Evolutionary conservation across 2,329 filamentous ascomycete genomes (phyloP), one percentile per base, ranked within the genome.

Genomic region (Microdochium paspali): DNA sequence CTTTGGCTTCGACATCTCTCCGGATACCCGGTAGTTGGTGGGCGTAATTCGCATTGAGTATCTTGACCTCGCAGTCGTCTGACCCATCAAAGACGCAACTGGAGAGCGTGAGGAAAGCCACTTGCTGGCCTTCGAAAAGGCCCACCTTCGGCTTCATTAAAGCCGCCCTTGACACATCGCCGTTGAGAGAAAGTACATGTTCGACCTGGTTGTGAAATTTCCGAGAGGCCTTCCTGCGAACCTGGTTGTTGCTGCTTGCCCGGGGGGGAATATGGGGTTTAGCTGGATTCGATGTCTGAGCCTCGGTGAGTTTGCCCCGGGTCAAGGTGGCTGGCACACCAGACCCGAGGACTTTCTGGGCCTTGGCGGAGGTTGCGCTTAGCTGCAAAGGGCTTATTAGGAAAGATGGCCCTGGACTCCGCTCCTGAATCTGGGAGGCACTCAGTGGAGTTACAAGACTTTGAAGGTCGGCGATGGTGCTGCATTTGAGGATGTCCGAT

Each of bases 101-200:
- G 46, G 59, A 47, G 15, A 75, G 57, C 21, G 67, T 71, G 53
- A 76, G 53, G 46, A 76, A 65, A 32, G 70, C 73, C 25, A 76
- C 68, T 26, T 70, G 59, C 50, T 71, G 71, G 13, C 69, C 72
- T 51, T 77, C 73, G 44, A 77, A 69, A 13, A 69, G 65, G 9
- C 74, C 74, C 10, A 73, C 73, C 48, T 67, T 70, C 18, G 74
- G 74, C 25, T 61, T 67, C 21, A 76, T 61, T 13, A 74, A 58
- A 39, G 65, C 67, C 13, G 69, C 66, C 49, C 61, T 65, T 24
- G 62, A 65, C 13, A 77, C 64, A 20, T 65, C 62, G 23, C 59
- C 62, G 24, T 67, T 68, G 18, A 64, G 63, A 28, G 59, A 63
- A 2, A 75, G 56, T 12, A 70, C 60, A 44, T 66, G 57, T 50